Evolutionary conservation across 2,329 filamentous ascomycete species (phyloP), one percentile per base, ranked within the genome.

Genomic region (Stachybotrys elegans): DNA sequence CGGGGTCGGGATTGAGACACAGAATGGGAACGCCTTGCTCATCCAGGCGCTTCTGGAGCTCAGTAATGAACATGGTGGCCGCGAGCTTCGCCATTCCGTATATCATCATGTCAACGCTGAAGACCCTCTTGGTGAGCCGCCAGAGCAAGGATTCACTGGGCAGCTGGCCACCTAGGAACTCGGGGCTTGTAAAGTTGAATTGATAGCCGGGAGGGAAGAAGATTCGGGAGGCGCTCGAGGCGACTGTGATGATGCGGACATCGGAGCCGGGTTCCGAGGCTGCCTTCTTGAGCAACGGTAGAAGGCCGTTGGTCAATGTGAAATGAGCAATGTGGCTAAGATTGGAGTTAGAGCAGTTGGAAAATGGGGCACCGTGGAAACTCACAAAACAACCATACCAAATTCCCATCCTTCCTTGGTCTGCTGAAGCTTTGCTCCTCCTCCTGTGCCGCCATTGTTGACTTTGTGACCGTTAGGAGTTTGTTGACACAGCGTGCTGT

Each of bases 241-340:
- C 43, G 16, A 59, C 22, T 4, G 42, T 56, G 16, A 60, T 40
- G 20, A 60, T 42, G 4, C 57, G 53, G 6, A 60, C 57, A 31
- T 60, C 57, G 2, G 57, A 41, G 5, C 36, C 35, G 1, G 42
- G 23, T 7, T 46, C 19, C 5, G 16, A 29, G 1, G 52, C 42
- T 3, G 58, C 53, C 5, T 48, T 44, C 9, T 56, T 53, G 6
- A 63, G 48, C 6, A 58, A 48, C 1, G 59, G 57, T 1, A 65
- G 43, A 0, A 61, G 16, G 22, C 50, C 43, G n/a, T 58, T 56
- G 6, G 51, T 55, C 22, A 60, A 44, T 4, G 56, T 38, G 40
- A 58, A 61, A 31, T 53, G 56, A 2, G 57, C 58, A 11, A 60
- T 38, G 35, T 59, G 49, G 31, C 58, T 60, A n/a, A n/a, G n/a